Evolutionary conservation across 2,329 filamentous ascomycete species (phyloP).

Genomic region (Colletotrichum acutatum): DNA sequence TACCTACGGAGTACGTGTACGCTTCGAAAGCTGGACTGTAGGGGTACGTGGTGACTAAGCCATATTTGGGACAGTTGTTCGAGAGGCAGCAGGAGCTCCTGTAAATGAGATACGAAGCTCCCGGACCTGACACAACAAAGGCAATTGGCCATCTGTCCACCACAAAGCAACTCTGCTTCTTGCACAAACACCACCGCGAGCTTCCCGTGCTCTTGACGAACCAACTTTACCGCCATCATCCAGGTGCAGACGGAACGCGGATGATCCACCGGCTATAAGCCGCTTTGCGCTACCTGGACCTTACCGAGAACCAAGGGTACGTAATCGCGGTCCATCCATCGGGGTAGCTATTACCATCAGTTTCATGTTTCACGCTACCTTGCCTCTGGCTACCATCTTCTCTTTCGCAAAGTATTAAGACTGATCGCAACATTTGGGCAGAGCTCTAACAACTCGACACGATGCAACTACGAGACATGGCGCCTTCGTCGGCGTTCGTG

Average conservation of each 20-base stretch:
- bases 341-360: constrained; percentile 27
- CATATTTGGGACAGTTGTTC: constrained; percentile 32
- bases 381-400: neutral
- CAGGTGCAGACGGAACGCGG: constrained; percentile 10
- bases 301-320: constrained; percentile 26
- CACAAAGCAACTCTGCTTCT: constrained; percentile 5
- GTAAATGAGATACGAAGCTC: constrained; percentile 18
- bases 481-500: constrained; percentile 61
- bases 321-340: constrained; percentile 22
- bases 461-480: constrained; percentile 59
- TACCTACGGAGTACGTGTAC: neutral
- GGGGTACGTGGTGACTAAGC: constrained; percentile 26
- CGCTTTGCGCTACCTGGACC: constrained; percentile 10
- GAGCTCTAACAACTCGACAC: constrained; percentile 5
- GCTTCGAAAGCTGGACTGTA: neutral
- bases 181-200: neutral
- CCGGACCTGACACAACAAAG: constrained; percentile 9
- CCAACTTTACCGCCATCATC: neutral
- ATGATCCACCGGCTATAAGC: constrained; percentile 32
- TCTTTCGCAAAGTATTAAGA: neutral
- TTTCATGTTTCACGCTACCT: constrained; percentile 15
- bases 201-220: neutral
- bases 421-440: neutral
- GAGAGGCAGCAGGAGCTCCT: constrained; percentile 22
- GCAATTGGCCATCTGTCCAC: constrained; percentile 30